phyloP scores from a whole-genome alignment of 2,329 filamentous ascomycete species.

The Coniochaeta pulveracea region DNA sequence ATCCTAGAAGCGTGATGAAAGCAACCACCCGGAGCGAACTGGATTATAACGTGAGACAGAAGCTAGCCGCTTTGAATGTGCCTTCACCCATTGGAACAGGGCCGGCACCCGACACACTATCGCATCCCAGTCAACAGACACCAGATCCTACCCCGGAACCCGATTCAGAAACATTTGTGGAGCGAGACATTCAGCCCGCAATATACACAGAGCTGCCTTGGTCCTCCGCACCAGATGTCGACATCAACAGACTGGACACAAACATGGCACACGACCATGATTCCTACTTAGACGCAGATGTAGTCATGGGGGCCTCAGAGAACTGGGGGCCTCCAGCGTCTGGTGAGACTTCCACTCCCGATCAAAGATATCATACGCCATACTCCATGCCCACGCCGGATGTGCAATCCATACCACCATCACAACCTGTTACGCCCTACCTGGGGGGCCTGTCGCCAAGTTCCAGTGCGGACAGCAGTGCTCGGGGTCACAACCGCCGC shows the following conservation, averaged over 20 bases:
- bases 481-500: constrained; percentile 1
- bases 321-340: background rate
- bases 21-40: constrained; percentile 23
- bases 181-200: no score
- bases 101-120: constrained; percentile 1
- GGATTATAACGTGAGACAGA: constrained; percentile 20
- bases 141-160: constrained; percentile 3
- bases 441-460: no score
- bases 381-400: no score
- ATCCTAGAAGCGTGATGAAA: constrained; percentile 43
- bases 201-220: background rate
- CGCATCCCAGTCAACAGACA: constrained; percentile 7
- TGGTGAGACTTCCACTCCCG: no score
- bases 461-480: no score
- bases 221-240: background rate
- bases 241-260: background rate
- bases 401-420: background rate
- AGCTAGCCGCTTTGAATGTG: constrained; percentile 22
- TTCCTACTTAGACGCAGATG: no score
- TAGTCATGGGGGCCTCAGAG: background rate
- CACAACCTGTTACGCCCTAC: background rate
- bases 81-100: constrained; percentile 11
- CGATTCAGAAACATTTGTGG: background rate
- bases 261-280: no score
- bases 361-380: no score